Conservation (phyloP, 768 basidiomycete genomes). For the Agrocybe chaxingu region DNA sequence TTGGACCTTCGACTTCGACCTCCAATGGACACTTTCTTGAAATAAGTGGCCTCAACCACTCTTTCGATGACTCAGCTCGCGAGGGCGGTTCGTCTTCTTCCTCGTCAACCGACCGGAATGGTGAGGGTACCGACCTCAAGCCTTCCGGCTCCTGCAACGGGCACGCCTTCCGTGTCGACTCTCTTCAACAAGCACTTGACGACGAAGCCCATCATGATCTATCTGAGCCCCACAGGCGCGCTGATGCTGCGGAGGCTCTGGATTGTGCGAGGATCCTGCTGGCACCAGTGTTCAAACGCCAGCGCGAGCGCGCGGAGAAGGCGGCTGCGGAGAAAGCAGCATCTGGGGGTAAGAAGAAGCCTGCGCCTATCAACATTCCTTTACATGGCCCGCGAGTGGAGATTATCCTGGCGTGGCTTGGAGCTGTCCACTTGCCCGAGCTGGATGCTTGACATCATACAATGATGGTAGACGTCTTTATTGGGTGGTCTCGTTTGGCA, state of each 20-base stretch:
- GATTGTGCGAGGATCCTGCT: slow-evolving; percentile 73
- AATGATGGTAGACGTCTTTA: background rate
- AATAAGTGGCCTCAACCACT: background rate
- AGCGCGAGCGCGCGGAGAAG: slow-evolving; percentile 55
- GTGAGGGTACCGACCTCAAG: no score
- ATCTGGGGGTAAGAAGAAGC: slow-evolving; percentile 49
- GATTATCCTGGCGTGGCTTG: slow-evolving; percentile 82
- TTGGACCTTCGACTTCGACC: background rate
- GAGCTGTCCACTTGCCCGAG: slow-evolving; percentile 74
- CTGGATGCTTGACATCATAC: slow-evolving; percentile 41
- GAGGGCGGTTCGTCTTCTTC: no score
- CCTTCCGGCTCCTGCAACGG: no score
- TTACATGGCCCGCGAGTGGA: slow-evolving; percentile 86
- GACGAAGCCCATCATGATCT: slow-evolving; percentile 4
- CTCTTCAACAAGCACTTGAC: no score
- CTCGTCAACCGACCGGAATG: no score
- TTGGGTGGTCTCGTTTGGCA: no score
- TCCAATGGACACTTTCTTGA: slow-evolving; percentile 3
- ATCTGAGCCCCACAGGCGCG: slow-evolving; percentile 14
- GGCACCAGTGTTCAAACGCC: slow-evolving; percentile 64
- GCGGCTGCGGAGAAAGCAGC: slow-evolving; percentile 45
- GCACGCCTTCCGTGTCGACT: no score
- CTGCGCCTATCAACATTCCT: slow-evolving; percentile 72
- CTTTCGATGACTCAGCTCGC: no score
- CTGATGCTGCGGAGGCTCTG: slow-evolving; percentile 52